Percentiles rank a stretch among this genome's conserved stretches.
These are phyloP conservation scores for Wickerhamomyces kurtzmanii DNA, from an alignment of 805 yeast genomes.

Conservation along the genomic window DNA sequence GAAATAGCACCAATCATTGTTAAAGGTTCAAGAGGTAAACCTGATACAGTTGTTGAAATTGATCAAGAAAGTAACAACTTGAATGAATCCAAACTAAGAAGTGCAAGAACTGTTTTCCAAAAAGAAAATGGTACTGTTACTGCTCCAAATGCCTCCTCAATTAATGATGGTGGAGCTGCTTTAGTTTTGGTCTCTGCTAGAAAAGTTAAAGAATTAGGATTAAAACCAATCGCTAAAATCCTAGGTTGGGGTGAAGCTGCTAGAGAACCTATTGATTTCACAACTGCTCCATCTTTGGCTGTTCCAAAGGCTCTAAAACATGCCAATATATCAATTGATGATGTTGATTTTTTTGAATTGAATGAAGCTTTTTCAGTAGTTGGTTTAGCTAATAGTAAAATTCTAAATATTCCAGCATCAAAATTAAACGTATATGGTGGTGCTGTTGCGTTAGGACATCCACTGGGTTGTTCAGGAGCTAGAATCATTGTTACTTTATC, in stretches of 20 bases:
- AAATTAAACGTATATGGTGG: constrained; percentile 91
- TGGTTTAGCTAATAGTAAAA: constrained; percentile 79
- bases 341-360: constrained; percentile 87
- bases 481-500: constrained; percentile 82
- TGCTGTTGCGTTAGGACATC: constrained; percentile 93
- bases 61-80: constrained; percentile 85
- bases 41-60: constrained; percentile 55
- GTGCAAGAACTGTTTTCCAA: constrained; percentile 93
- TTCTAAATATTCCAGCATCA: constrained; percentile 48
- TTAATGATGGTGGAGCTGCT: constrained; percentile 98
- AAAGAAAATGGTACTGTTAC: constrained; percentile 93
- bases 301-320: constrained; percentile 92
- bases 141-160: constrained; percentile 93
- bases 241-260: constrained; percentile 99
- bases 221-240: constrained; percentile 85
- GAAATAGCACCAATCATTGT: constrained; percentile 87
- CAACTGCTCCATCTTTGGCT: constrained; percentile 92
- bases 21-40: constrained; percentile 87
- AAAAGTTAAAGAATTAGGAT: constrained; percentile 75
- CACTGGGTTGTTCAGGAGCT: constrained; percentile 94
- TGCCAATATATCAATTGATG: constrained; percentile 54
- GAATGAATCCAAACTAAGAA: constrained; percentile 62
- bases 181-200: constrained; percentile 76
- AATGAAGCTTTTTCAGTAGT: constrained; percentile 98
- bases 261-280: constrained; percentile 88